Percentiles rank a stretch among this genome's conserved stretches.
Conservation (phyloP, 306 rosid genomes). For the Corylus heterophylla region DNA sequence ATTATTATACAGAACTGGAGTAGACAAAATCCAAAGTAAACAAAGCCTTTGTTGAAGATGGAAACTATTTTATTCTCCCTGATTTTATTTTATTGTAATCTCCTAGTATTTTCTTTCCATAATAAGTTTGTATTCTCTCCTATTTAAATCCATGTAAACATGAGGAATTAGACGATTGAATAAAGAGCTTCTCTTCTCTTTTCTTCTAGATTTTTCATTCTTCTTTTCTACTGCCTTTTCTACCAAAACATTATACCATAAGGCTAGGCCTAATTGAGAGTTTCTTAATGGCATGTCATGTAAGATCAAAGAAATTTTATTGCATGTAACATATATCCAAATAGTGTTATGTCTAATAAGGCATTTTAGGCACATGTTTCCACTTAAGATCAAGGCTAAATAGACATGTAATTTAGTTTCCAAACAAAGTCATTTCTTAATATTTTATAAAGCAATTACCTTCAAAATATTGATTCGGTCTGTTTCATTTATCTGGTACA, state of each 20-base stretch:
- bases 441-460: slow-evolving; percentile 46
- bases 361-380: background rate
- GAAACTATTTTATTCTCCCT: too few relatives aligned
- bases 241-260: background rate
- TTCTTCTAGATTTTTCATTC: too few relatives aligned
- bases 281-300: background rate
- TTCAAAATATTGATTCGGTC: slow-evolving; percentile 90
- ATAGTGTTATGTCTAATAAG: background rate
- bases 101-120: too few relatives aligned
- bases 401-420: background rate
- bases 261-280: background rate
- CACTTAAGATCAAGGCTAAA: background rate
- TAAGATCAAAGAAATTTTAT: background rate
- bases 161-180: too few relatives aligned
- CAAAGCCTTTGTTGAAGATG: background rate
- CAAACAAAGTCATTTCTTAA: background rate
- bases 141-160: too few relatives aligned
- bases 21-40: slow-evolving; percentile 1
- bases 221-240: background rate
- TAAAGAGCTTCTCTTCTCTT: too few relatives aligned
- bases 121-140: too few relatives aligned
- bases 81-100: too few relatives aligned
- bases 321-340: background rate
- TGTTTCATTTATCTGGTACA: slow-evolving; percentile 79
- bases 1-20: background rate